Base-by-base conservation (phyloP, 371 early-diverging fungal species). In the Coemansia sp. region DNA sequence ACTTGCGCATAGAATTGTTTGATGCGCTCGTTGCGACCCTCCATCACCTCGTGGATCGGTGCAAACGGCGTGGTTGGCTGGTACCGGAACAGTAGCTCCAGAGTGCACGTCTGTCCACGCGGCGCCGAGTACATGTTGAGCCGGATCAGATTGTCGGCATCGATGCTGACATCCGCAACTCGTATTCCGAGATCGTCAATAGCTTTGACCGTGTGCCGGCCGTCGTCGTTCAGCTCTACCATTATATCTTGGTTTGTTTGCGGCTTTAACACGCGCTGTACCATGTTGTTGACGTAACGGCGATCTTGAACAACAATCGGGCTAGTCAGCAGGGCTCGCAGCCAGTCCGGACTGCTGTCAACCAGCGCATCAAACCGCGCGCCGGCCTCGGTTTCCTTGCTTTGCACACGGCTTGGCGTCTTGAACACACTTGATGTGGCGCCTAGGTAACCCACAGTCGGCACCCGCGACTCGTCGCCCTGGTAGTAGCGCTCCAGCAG, bases 1-100 rank as follows among this genome's bases (percentile, higher is more conserved):
- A 95, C 84, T 66, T 86, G 84, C 62, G 86, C 87, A 81, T 97
- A 97, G 80, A 97, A 97, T 54, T 86, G 82, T 80, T 93, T 94
- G 82, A 97, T 93, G 60, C 95, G 87, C 60, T 91, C 90, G 72
- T 93, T 94, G 61, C 95, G 91, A 24, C 91, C 94, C 74, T 91
- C 90, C 90, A 94, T 93, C 9, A 94, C 84, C 79, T 97, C 95
- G 58, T 95, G 95, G 62, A 97, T 89, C 32, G 90, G 88, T 64
- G 92, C 89, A 70, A 86, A 89, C 8, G 92, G 89, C 67, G 86
- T 85, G 64, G 84, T 84, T 47, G 95, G 91, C 54, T 84, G 82
- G 82, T 95, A 96, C 56, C 79, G 81, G 82, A 90, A 95, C 66
- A 81, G 72, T 65, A 95, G 86, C 54, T 85, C 75, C 69, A 96